Percentiles rank a stretch among this genome's conserved stretches.
Conservation (phyloP, 2,329 filamentous ascomycete species). For the Fusarium oligoseptatum region DNA sequence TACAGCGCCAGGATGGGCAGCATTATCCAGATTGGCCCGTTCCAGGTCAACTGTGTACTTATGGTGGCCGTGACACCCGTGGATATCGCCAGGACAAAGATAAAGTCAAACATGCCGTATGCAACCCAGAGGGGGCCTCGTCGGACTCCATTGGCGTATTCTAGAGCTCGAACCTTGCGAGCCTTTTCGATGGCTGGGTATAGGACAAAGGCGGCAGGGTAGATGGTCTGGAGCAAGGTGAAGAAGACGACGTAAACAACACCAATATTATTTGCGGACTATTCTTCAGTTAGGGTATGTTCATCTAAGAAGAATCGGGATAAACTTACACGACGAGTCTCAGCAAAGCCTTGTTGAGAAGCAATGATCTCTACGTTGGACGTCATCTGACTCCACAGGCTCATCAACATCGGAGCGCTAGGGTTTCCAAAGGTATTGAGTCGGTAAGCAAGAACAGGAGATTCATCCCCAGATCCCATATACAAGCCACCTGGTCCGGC, state of each 20-base stretch:
- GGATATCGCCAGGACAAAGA: constrained; percentile 74
- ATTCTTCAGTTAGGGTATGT: no score
- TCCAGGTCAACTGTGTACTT: constrained; percentile 68
- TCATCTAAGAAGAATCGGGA: no score
- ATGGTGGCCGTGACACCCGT: constrained; percentile 76
- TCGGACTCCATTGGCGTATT: constrained; percentile 89
- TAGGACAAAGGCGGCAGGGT: constrained; percentile 76
- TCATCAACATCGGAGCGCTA: constrained; percentile 21
- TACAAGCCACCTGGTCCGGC: constrained; percentile 23
- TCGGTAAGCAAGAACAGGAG: constrained; percentile 27
- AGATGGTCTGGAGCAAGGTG: constrained; percentile 78
- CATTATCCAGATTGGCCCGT: constrained; percentile 80
- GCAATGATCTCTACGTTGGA: constrained; percentile 58
- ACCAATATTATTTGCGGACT: constrained; percentile 62
- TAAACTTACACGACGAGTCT: constrained; percentile 59
- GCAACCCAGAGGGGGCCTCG: constrained; percentile 83
- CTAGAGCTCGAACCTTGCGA: constrained; percentile 80
- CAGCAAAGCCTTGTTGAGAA: constrained; percentile 71
- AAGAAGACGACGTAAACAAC: constrained; percentile 77
- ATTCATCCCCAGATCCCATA: constrained; percentile 18
- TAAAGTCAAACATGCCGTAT: constrained; percentile 82
- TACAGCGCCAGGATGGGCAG: constrained; percentile 83
- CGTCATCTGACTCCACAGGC: constrained; percentile 39
- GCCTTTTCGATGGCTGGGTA: constrained; percentile 85
- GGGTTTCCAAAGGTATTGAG: constrained; percentile 11